phyloP scores from a whole-genome alignment of 352 stramenopile species.

The Phytophthora cryptogea region DNA sequence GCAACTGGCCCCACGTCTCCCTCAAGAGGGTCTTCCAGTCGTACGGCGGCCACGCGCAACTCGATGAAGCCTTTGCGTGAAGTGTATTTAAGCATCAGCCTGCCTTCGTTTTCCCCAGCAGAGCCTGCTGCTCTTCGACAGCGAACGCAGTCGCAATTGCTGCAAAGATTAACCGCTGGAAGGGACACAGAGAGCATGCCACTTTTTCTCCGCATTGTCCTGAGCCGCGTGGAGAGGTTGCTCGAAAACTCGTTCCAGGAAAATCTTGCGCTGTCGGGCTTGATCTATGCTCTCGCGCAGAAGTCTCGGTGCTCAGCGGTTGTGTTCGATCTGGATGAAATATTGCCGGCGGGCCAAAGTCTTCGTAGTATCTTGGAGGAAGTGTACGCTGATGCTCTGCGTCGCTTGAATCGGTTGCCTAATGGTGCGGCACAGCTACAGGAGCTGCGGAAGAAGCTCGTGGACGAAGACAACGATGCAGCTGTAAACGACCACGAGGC shows the following conservation, averaged over 20 bases:
- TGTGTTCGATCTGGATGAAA: slow-evolving; percentile 64
- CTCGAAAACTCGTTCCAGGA: slow-evolving; percentile 86
- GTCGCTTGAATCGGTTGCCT: slow-evolving; percentile 61
- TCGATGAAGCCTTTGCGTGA: slow-evolving; percentile 71
- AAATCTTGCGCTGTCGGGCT: slow-evolving; percentile 78
- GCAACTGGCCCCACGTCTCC: slow-evolving; percentile 14
- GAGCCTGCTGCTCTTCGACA: slow-evolving; percentile 37
- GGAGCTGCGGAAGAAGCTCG: slow-evolving; percentile 65
- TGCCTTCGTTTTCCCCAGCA: slow-evolving; percentile 74
- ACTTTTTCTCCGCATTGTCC: slow-evolving; percentile 74
- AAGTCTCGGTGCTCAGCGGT: slow-evolving; percentile 53
- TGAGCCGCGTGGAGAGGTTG: slow-evolving; percentile 75
- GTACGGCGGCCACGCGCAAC: slow-evolving; percentile 62
- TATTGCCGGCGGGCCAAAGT: slow-evolving; percentile 43
- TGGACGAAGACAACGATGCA: slow-evolving; percentile 71
- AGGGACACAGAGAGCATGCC: slow-evolving; percentile 30
- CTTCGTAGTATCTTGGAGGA: slow-evolving; percentile 84
- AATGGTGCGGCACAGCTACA: slow-evolving; percentile 50
- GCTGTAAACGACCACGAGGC: slow-evolving; percentile 64
- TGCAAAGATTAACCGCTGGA: slow-evolving; percentile 18
- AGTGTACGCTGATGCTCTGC: slow-evolving; percentile 68
- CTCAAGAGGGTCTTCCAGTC: slow-evolving; percentile 37
- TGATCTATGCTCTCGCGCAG: slow-evolving; percentile 74
- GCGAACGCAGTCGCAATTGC: slow-evolving; percentile 26
- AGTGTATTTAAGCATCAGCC: slow-evolving; percentile 65